phyloP scores from a whole-genome alignment of 495 filamentous ascomycete species.

The Halenospora varia region DNA sequence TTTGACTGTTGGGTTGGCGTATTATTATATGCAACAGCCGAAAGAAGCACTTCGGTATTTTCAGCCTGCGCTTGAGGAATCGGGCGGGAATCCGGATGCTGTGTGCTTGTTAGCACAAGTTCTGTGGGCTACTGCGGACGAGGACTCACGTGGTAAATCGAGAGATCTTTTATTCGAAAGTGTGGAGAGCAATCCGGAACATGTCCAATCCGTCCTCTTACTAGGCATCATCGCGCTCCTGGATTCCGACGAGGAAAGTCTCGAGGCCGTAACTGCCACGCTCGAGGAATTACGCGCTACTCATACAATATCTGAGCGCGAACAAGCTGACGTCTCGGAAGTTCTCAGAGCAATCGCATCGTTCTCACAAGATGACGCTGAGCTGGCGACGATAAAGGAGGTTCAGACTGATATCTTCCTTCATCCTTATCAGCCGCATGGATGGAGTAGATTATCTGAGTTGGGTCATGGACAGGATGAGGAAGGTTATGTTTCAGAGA shows the following conservation, averaged over 20 bases:
- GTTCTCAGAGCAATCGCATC: conserved; percentile 39
- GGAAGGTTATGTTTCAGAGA: conserved; percentile 61
- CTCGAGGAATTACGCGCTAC: conserved; percentile 65
- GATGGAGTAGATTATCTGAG: conserved; percentile 70
- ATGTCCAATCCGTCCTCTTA: conserved; percentile 72
- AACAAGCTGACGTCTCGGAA: conserved; percentile 44
- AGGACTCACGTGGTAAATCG: conserved; percentile 68
- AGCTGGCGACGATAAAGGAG: conserved; percentile 42
- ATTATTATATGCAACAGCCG: conserved; percentile 62
- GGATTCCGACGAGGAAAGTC: conserved; percentile 69
- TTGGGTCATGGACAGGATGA: conserved; percentile 19
- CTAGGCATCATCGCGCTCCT: conserved; percentile 79
- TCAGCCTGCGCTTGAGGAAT: conserved; percentile 75
- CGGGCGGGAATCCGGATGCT: conserved; percentile 72
- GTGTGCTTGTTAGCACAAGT: conserved; percentile 86
- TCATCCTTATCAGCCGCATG: conserved; percentile 65
- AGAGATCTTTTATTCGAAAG: conserved; percentile 75
- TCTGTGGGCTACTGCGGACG: conserved; percentile 83
- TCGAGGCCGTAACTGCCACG: conserved; percentile 78
- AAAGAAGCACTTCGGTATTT: conserved; percentile 73
- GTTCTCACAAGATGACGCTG: conserved; percentile 28
- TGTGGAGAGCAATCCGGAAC: conserved; percentile 65
- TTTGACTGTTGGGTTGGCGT: conserved; percentile 77
- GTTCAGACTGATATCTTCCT: conserved; percentile 72
- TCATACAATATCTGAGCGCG: conserved; percentile 40